A percentile compares a stretch with the other conserved stretches of the same genome.
phyloP scores from a whole-genome alignment of 2,329 filamentous ascomycete genomes.

The Colletotrichum sp. region DNA sequence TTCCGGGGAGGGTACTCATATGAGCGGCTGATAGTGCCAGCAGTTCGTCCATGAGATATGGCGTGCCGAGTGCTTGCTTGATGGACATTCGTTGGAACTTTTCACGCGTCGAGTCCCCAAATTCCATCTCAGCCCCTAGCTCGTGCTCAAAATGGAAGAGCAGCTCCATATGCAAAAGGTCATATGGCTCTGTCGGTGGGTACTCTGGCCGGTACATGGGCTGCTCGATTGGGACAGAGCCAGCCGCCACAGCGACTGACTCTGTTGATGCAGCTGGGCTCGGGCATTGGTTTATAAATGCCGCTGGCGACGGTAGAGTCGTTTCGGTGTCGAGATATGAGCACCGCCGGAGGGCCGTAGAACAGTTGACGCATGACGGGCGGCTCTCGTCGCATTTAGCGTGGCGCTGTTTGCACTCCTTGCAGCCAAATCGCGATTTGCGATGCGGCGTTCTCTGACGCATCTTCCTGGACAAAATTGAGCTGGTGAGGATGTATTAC shows the following conservation, averaged over 20 bases:
- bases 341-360: constrained; percentile 38
- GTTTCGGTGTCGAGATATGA: constrained; percentile 25
- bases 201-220: neutral
- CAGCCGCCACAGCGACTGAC: neutral
- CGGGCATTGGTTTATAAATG: neutral
- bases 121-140: neutral
- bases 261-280: neutral
- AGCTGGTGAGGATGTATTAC: neutral
- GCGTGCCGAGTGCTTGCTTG: constrained; percentile 27
- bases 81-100: neutral
- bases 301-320: neutral
- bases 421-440: constrained; percentile 44
- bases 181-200: neutral
- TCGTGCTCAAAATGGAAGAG: constrained; percentile 6
- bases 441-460: constrained; percentile 28
- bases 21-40: constrained; percentile 51
- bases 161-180: neutral
- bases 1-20: constrained; percentile 31
- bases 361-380: constrained; percentile 44
- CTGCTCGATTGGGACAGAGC: neutral
- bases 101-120: neutral
- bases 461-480: neutral
- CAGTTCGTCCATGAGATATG: constrained; percentile 51
- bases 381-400: constrained; percentile 47
- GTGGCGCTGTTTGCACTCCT: constrained; percentile 43